phyloP scores from a whole-genome alignment of 768 basidiomycete species.

The Guyanaporus albipodus region DNA sequence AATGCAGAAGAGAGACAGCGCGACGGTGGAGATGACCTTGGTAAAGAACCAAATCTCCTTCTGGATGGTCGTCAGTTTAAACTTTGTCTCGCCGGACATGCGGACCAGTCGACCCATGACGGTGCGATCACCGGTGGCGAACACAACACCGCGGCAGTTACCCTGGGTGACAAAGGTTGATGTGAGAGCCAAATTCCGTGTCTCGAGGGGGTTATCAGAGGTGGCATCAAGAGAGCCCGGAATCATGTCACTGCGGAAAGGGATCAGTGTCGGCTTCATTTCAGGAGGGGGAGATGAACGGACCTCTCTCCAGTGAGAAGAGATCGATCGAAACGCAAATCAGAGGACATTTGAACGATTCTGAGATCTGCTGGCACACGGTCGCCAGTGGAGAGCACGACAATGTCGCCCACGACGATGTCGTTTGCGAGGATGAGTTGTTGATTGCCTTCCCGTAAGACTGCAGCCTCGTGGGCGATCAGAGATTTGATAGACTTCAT shows the following conservation, averaged over 20 bases:
- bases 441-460: slow-evolving; percentile 47
- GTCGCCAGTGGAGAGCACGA: slow-evolving; percentile 51
- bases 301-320: slow-evolving; percentile 51
- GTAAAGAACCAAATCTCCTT: slow-evolving; percentile 49
- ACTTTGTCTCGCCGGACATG: slow-evolving; percentile 45
- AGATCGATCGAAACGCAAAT: slow-evolving; percentile 50
- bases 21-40: slow-evolving; percentile 45
- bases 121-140: slow-evolving; percentile 42
- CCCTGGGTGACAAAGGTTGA: slow-evolving; percentile 43
- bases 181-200: slow-evolving; percentile 46
- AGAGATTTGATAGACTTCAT: slow-evolving; percentile 58
- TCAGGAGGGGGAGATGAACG: not conserved
- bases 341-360: slow-evolving; percentile 47
- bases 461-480: slow-evolving; percentile 55
- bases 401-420: slow-evolving; percentile 55
- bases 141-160: slow-evolving; percentile 38
- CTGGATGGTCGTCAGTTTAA: slow-evolving; percentile 46
- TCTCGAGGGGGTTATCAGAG: slow-evolving; percentile 47
- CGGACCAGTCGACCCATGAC: slow-evolving; percentile 54
- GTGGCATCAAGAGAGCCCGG: slow-evolving; percentile 44
- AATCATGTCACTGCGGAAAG: slow-evolving; percentile 36
- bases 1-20: slow-evolving; percentile 37
- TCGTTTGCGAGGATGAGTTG: slow-evolving; percentile 49
- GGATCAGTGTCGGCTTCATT: not conserved
- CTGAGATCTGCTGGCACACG: slow-evolving; percentile 59